phyloP scores from a whole-genome alignment of 2,329 filamentous ascomycete genomes.

The Monosporascus ibericus region DNA sequence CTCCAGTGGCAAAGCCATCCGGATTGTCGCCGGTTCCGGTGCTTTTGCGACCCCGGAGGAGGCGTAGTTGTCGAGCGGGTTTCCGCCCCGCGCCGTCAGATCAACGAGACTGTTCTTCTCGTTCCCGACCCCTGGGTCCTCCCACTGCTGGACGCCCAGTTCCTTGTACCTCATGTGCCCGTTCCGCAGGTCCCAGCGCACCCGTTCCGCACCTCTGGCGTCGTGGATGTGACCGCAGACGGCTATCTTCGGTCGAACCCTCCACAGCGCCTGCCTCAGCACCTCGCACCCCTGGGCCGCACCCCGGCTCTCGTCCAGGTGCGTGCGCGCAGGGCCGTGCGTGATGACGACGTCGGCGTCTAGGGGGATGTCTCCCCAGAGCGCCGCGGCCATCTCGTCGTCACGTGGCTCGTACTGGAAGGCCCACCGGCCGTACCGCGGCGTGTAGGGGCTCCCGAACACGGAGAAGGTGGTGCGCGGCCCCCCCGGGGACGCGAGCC shows the following conservation, averaged over 20 bases:
- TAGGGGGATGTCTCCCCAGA: slow-evolving; percentile 58
- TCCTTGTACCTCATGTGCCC: slow-evolving; percentile 39
- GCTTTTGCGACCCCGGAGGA: slow-evolving; percentile 2
- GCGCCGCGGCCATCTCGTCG: slow-evolving; percentile 7
- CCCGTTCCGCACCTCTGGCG: slow-evolving; percentile 55
- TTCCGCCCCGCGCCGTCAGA: slow-evolving; percentile 41
- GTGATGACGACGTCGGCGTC: slow-evolving; percentile 63
- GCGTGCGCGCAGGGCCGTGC: slow-evolving; percentile 58
- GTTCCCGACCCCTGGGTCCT: slow-evolving; percentile 48
- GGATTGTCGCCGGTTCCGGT: not conserved
- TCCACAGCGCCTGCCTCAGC: slow-evolving; percentile 50
- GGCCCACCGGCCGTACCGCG: slow-evolving; percentile 51
- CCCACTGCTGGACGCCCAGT: slow-evolving; percentile 41
- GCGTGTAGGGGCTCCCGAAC: slow-evolving; percentile 67
- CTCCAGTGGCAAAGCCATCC: not conserved
- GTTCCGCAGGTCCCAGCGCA: slow-evolving; percentile 51
- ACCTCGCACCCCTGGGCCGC: slow-evolving; percentile 52
- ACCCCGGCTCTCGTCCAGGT: slow-evolving; percentile 46
- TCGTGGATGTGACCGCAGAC: slow-evolving; percentile 71
- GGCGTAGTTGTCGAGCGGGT: slow-evolving; percentile 43
- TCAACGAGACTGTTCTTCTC: slow-evolving; percentile 59
- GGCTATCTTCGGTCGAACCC: slow-evolving; percentile 56
- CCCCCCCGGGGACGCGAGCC: slow-evolving; percentile 46
- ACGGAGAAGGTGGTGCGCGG: slow-evolving; percentile 57
- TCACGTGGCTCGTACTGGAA: slow-evolving; percentile 51